A percentile compares a stretch with the other conserved stretches of the same genome.
Evolutionary conservation across 495 filamentous ascomycete species (phyloP).

Genomic region (Podospora conica): DNA sequence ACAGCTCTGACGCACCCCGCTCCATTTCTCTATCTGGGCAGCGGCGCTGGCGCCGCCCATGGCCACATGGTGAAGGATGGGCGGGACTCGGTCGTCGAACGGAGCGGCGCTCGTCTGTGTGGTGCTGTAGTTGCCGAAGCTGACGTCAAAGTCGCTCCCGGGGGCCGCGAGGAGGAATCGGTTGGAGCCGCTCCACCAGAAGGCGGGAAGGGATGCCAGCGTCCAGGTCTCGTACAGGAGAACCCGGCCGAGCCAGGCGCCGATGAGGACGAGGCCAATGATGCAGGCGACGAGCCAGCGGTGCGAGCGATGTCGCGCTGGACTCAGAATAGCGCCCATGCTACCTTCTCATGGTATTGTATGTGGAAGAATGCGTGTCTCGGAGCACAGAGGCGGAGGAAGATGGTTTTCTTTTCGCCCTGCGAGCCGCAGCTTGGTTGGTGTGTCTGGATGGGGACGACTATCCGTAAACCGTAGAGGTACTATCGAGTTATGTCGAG

Average conservation of each 20-base stretch:
- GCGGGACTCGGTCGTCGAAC: conserved; percentile 30
- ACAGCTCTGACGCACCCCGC: conserved; percentile 29
- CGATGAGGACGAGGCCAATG: conserved; percentile 7
- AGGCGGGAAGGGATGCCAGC: conserved; percentile 26
- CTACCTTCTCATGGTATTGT: conserved; percentile 10
- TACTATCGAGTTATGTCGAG: not conserved
- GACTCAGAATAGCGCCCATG: conserved; percentile 13
- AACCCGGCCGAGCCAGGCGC: conserved; percentile 14
- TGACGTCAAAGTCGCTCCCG: conserved; percentile 34
- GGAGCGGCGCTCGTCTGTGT: conserved; percentile 26
- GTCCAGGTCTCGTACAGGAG: conserved; percentile 23
- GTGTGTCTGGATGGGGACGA: no score
- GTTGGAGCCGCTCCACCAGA: conserved; percentile 22
- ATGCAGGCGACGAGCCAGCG: conserved; percentile 6
- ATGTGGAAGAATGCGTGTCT: not conserved
- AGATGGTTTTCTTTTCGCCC: not conserved
- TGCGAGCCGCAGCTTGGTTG: not conserved
- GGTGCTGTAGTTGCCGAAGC: conserved; percentile 32
- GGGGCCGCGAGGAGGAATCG: conserved; percentile 27
- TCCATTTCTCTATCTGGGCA: conserved; percentile 24
- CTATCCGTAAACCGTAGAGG: no score
- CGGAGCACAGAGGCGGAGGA: not conserved
- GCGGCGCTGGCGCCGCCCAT: conserved; percentile 22
- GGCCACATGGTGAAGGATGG: conserved; percentile 36
- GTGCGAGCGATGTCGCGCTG: conserved; percentile 14